Evolutionary conservation across 306 rosid species (phyloP), one percentile per base, ranked within the genome.

Genomic region (Aeschynomene evenia): DNA sequence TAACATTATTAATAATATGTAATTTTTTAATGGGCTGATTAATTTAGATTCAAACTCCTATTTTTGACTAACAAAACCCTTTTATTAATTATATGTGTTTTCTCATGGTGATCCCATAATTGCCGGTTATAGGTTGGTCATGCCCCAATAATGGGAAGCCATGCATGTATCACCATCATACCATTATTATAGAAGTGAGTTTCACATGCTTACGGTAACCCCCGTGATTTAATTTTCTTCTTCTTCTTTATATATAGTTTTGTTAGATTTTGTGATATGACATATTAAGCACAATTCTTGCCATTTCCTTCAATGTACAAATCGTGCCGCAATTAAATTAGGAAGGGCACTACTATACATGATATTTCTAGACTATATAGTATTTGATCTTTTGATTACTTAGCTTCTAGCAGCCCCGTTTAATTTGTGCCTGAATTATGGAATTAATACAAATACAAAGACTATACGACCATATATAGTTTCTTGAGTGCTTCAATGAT

Each of bases 91-190:
- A 39, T 39, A 39, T 8, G 2, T 37, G 11, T 2, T 10, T 66
- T n/a, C 39, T 22, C 16, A 37, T 63, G 34, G 34, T 43, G 66
- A 55, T 45, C 65, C 54, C 82, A 51, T 65, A 50, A 72, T 72
- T 73, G 64, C 48, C 43, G 71, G 18, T 29, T 18, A 19, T 49
- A 14, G 73, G 43, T 50, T 50, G 55, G 34, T 57, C 72, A 60
- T 76, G 74, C 68, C 71, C 10, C 66, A 75, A 73, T 79, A 39
- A 70, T 70, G 77, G 46, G 72, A 65, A 72, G 48, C 51, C 65
- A 18, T 62, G 26, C 65, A 18, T 62, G 26, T 75, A 63, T 16
- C 57, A 36, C 62, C 36, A 63, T 66, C 60, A 70, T 46, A 63
- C 61, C 60, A 70, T 46, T 20, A 70, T 31, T 37, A 33, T 60